A percentile compares a stretch with the other conserved stretches of the same genome.
Evolutionary conservation across 2,329 filamentous ascomycete genomes (phyloP).

Genomic region (Fusarium nurragi): DNA sequence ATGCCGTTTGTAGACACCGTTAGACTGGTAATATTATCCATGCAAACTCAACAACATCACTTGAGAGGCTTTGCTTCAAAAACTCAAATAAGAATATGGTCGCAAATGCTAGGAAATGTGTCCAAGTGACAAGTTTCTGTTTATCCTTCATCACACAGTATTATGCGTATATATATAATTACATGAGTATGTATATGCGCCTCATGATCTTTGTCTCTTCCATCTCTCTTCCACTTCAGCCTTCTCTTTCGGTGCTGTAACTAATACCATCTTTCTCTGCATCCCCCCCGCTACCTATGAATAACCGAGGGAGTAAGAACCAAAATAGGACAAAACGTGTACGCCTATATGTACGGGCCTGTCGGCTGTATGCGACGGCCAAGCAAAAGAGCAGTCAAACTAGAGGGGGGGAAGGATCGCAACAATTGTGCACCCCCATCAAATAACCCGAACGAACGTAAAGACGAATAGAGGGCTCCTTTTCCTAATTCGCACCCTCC

Average conservation of each 20-base stretch:
- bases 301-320: not conserved
- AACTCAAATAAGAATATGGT: not conserved
- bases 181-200: conserved; percentile 36
- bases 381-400: not conserved
- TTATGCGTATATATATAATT: conserved; percentile 37
- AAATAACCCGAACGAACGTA: conserved; percentile 6
- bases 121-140: conserved; percentile 20
- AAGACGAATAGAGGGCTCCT: conserved; percentile 11
- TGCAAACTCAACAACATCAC: not conserved
- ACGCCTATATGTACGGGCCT: conserved; percentile 14
- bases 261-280: not conserved
- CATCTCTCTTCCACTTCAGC: not conserved
- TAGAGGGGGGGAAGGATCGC: not conserved
- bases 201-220: not conserved
- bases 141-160: conserved; percentile 31
- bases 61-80: not conserved
- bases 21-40: not conserved
- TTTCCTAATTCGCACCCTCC: conserved; percentile 18
- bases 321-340: conserved; percentile 25
- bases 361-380: conserved; percentile 7
- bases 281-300: not conserved
- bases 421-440: not conserved
- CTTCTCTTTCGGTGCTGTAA: conserved; percentile 6
- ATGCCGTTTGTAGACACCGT: not conserved
- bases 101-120: not conserved